Percentiles rank a stretch among this genome's conserved stretches.
These are phyloP conservation scores for Pythium volutum DNA, from an alignment of 352 stramenopile genomes.

Conservation along the genomic window DNA sequence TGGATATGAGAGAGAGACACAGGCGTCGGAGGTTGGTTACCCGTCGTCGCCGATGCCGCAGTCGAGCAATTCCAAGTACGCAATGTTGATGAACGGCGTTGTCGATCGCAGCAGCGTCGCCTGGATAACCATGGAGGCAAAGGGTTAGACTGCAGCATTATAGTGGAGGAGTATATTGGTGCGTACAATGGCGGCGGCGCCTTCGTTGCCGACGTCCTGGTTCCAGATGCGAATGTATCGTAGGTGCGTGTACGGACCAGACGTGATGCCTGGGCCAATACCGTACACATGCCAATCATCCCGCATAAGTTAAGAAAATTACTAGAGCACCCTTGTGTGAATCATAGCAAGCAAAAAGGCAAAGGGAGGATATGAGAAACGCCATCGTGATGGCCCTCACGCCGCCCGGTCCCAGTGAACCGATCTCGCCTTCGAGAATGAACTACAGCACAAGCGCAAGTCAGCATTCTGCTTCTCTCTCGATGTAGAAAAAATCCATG, in stretches of 20 bases:
- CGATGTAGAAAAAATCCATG: not conserved
- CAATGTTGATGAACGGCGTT: slow-evolving; percentile 54
- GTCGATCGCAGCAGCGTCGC: slow-evolving; percentile 39
- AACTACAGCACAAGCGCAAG: slow-evolving; percentile 39
- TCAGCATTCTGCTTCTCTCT: not conserved
- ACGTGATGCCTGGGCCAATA: slow-evolving; percentile 56
- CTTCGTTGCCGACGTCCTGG: slow-evolving; percentile 75
- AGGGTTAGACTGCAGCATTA: too few species aligned
- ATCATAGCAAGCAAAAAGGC: not conserved
- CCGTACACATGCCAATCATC: slow-evolving; percentile 34
- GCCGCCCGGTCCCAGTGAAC: slow-evolving; percentile 52
- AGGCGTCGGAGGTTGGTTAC: slow-evolving; percentile 7
- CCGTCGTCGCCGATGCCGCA: slow-evolving; percentile 64
- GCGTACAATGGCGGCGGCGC: slow-evolving; percentile 60
- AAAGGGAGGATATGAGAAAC: slow-evolving; percentile 73
- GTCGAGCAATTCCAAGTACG: slow-evolving; percentile 77
- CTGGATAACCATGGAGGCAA: slow-evolving; percentile 15
- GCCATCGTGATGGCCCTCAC: slow-evolving; percentile 65
- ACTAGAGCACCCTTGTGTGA: not conserved
- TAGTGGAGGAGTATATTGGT: not conserved
- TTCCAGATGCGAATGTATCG: slow-evolving; percentile 82
- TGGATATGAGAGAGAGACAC: not conserved
- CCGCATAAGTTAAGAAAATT: slow-evolving; percentile 46
- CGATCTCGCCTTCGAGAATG: slow-evolving; percentile 72
- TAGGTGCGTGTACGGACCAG: slow-evolving; percentile 59